Percentiles rank a stretch among this genome's conserved stretches.
Evolutionary conservation across 306 rosid species (phyloP).

Genomic region (Citrullus mucosospermus): DNA sequence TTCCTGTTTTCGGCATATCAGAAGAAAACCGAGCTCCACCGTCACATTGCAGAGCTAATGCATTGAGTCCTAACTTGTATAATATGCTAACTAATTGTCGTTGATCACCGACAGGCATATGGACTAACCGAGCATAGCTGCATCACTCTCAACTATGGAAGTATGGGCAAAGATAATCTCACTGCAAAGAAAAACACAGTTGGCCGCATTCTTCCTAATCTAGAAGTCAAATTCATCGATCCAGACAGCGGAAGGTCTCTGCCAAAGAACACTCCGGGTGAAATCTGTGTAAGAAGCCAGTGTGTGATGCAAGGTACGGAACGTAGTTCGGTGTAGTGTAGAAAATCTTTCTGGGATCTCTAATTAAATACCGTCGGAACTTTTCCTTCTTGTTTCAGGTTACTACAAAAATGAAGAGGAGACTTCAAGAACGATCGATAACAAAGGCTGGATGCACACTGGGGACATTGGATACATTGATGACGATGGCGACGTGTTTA

Average conservation of each 20-base stretch:
- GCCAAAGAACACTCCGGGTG: slow-evolving; percentile 70
- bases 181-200: slow-evolving; percentile 51
- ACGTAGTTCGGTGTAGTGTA: not conserved
- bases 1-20: not conserved
- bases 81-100: not conserved
- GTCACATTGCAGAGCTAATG: not conserved
- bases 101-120: slow-evolving; percentile 47
- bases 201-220: slow-evolving; percentile 75
- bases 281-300: slow-evolving; percentile 76
- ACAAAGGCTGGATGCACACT: slow-evolving; percentile 76
- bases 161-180: slow-evolving; percentile 13
- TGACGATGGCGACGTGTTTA: slow-evolving; percentile 60
- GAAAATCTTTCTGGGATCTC: not conserved
- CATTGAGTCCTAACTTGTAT: not conserved
- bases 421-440: slow-evolving; percentile 62
- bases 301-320: slow-evolving; percentile 76
- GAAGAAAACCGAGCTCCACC: not conserved
- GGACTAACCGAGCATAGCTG: slow-evolving; percentile 96
- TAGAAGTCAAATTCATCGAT: slow-evolving; percentile 72
- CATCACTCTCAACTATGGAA: slow-evolving; percentile 68
- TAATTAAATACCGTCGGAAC: not conserved
- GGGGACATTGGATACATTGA: slow-evolving; percentile 85
- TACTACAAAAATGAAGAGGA: slow-evolving; percentile 70
- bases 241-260: slow-evolving; percentile 66
- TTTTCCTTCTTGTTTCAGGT: slow-evolving; percentile 22